phyloP scores from a whole-genome alignment of 495 filamentous ascomycete genomes.

The Neurospora cerealis region DNA sequence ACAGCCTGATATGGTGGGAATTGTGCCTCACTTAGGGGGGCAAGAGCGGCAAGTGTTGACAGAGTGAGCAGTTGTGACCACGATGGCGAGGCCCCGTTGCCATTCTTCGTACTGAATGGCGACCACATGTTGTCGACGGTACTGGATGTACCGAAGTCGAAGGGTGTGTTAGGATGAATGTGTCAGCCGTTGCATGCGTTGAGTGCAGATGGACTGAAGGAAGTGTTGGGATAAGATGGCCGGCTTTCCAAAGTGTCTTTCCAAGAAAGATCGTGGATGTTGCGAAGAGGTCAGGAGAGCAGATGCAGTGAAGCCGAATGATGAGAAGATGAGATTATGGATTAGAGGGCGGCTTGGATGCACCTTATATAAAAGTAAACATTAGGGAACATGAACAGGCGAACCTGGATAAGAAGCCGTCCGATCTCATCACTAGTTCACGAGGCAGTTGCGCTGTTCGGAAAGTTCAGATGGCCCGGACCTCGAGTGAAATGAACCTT shows the following conservation, averaged over 20 bases:
- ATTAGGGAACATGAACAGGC: background rate
- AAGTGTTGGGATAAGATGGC: background rate
- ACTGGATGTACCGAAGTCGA: background rate
- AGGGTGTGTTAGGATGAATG: background rate
- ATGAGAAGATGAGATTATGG: background rate
- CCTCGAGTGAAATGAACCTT: background rate
- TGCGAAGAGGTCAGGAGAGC: background rate
- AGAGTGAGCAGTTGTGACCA: background rate
- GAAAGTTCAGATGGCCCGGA: background rate
- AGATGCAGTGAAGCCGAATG: background rate
- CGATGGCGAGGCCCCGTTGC: background rate
- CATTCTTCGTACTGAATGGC: background rate
- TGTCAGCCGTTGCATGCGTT: background rate
- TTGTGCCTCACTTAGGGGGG: slow-evolving; percentile 2
- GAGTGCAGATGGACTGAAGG: background rate
- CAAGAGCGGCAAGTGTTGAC: background rate
- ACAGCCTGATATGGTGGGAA: background rate
- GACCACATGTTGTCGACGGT: background rate
- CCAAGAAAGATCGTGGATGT: background rate
- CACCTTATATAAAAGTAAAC: background rate
- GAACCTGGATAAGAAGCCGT: background rate
- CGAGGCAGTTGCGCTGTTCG: background rate
- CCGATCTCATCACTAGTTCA: background rate
- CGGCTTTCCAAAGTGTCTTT: background rate
- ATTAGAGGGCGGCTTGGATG: background rate